Percentiles rank a stretch among this genome's conserved stretches.
Evolutionary conservation across 257 asterid species (phyloP).

Genomic region (Solanum microdontum): DNA sequence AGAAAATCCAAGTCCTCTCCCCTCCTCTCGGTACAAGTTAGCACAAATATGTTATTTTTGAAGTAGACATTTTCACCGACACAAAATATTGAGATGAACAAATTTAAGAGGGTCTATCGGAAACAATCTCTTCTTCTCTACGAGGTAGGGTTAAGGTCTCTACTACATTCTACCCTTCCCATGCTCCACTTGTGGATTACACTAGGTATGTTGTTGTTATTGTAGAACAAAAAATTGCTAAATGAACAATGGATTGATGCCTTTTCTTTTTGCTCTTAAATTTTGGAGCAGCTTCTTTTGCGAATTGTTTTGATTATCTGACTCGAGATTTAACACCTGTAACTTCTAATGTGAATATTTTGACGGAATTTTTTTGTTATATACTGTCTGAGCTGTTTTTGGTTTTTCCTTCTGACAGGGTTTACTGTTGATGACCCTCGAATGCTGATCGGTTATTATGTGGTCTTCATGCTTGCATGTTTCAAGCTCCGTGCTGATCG

Average conservation of each 20-base stretch:
- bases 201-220: background rate
- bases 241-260: background rate
- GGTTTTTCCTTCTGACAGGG: conserved; percentile 41
- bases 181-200: background rate
- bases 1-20: background rate
- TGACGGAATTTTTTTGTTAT: background rate
- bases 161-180: background rate
- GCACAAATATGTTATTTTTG: background rate
- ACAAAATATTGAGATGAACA: background rate
- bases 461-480: conserved; percentile 86
- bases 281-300: background rate
- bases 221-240: background rate
- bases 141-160: background rate
- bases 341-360: background rate
- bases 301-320: background rate
- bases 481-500: conserved; percentile 88
- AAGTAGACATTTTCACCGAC: background rate
- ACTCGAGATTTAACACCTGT: background rate
- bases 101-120: background rate
- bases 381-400: background rate
- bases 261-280: background rate
- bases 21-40: background rate
- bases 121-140: background rate
- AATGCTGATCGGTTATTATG: conserved; percentile 67
- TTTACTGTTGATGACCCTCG: conserved; percentile 91